Evolutionary conservation across 139 green algal genomes (phyloP), one percentile per base, ranked within the genome.

Genomic region (Tetraselmis striata): DNA sequence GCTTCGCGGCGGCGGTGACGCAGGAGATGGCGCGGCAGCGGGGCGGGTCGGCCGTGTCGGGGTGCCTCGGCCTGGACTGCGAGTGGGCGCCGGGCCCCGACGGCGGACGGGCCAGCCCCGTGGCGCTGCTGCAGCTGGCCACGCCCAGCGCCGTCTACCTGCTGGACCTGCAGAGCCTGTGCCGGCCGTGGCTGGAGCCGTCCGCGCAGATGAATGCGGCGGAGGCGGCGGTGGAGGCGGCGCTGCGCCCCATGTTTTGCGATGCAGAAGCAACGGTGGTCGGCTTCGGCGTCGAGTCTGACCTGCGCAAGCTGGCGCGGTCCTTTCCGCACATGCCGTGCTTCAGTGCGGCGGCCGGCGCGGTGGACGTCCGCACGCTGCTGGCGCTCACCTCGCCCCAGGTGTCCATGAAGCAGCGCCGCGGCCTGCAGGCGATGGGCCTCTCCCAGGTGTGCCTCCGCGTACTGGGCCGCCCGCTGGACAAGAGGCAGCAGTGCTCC

Each of bases 401-500:
- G 45, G 78, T 2, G n/a, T n/a, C n/a, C n/a, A 74, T 45, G 0
- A 28, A 80, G 76, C 78, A 59, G 28, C n/a, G n/a, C n/a, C n/a
- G n/a, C n/a, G 23, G 2, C 77, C 26, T 83, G 75, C n/a, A 77
- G 84, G 29, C 81, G 31, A n/a, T 84, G 22, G 81, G 84, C 32
- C 78, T 88, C n/a, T 77, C 27, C 23, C 22, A 45, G 26, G 27
- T 88, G 30, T 30, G 30, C 27, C 25, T 30, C 30, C 77, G 26
- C 32, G 31, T 89, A 58, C 77, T 89, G 32, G 75, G 84, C 1
- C 23, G 76, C 22, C 24, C n/a, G 1, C 25, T 89, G 67, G 85
- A 89, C 79, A 89, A 89, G 31, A 18, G 29, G 23, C 79, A 89
- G 74, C 85, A 89, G 59, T 86, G 82, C 81, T 82, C 32, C 81